Evolutionary conservation across 2,329 filamentous ascomycete species (phyloP), one percentile per base, ranked within the genome.

Genomic region (Alternaria ethzedia): DNA sequence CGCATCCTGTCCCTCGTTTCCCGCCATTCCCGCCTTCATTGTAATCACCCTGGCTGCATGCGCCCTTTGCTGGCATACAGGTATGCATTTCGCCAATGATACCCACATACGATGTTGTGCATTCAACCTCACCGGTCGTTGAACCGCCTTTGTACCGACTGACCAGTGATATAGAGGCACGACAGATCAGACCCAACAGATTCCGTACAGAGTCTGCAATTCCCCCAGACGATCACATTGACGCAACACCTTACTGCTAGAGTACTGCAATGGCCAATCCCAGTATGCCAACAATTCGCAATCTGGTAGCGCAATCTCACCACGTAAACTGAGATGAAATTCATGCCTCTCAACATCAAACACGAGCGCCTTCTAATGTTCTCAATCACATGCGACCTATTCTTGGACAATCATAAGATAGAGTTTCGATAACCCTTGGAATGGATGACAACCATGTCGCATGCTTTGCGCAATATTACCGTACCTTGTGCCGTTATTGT

Each of bases 1-100:
- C 60, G 69, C 70, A 51, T 75, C 67, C 69, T 76, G 75, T 70
- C 74, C 72, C 65, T 67, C 44, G 64, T 66, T 67, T 75, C 67
- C 71, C 74, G 71, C 70, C 51, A 72, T 70, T 68, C 74, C 67
- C 67, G 63, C 70, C 68, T 67, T 69, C 72, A 66, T 59, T 56
- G 64, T 44, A 50, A 63, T 62, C 68, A 67, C 49, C 60, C 60
- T 57, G 50, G 46, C 58, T 54, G 49, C 28, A 49, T 55, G 56
- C 57, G 30, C 65, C 72, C 54, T 68, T 75, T 73, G 64, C 69
- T 64, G 64, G 47, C 54, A 46, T 54, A 57, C 57, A 58, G 51
- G 36, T 58, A 54, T 54, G 55, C 56, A 67, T 56, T 45, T 28
- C 30, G 51, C 26, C 36, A 45, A 56, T 55, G 54, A 51, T 60